These are phyloP conservation scores for Chrysochromulina tobinii DNA, from an alignment of 78 protist genomes.

Conservation along the genomic window DNA sequence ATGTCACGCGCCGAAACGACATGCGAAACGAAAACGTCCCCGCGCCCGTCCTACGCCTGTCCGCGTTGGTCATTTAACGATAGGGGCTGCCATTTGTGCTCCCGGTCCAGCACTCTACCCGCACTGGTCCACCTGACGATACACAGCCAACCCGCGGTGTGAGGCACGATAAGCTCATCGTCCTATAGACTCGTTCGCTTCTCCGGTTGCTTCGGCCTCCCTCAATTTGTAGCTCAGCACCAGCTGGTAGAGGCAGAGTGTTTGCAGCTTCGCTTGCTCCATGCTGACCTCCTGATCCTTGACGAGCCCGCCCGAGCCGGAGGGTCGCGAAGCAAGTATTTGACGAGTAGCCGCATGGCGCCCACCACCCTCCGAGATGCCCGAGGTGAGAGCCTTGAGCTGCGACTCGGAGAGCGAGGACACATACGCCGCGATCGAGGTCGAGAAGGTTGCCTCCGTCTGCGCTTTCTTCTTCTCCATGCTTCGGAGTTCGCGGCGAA, in stretches of 20 bases:
- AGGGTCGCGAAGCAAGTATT: not conserved
- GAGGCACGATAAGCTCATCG: not conserved
- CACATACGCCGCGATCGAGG: not conserved
- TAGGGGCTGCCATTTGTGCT: no score
- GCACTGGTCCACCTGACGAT: no score
- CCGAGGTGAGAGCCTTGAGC: not conserved
- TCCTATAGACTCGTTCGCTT: not conserved
- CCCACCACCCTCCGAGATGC: not conserved
- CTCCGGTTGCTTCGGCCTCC: conserved; percentile 6
- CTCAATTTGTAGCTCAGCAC: not conserved
- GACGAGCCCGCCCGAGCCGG: no score
- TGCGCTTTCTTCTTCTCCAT: not conserved
- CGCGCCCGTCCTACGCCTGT: no score
- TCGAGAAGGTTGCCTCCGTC: not conserved
- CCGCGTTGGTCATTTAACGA: no score
- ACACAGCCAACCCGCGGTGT: no score
- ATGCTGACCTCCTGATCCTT: not conserved
- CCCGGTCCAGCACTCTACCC: no score
- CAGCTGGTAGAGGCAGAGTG: conserved; percentile 4
- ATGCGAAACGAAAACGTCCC: no score
- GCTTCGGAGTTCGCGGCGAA: not conserved
- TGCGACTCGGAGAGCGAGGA: not conserved
- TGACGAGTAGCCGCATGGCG: not conserved
- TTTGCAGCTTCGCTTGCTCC: not conserved
- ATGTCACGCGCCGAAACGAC: no score